Base-by-base conservation (phyloP, 345 rosid species). In the Theobroma cacao region DNA sequence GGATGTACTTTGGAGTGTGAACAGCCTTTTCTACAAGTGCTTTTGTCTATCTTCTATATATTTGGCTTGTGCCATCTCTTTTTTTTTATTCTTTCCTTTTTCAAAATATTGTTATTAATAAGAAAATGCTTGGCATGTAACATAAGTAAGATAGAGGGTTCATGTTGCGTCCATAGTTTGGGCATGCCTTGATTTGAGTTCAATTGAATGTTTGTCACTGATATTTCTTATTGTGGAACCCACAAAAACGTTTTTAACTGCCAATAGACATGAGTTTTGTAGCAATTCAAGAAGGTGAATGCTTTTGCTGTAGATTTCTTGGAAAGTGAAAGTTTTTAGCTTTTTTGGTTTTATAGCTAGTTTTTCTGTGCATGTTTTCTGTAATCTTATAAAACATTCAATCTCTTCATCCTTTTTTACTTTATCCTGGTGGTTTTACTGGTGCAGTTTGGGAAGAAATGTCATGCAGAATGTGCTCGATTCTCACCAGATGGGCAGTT, bases 401-500 rank as follows among this genome's bases (percentile, higher is more conserved):
- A 63, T 53, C 20, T 28, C 15, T 50, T 79, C 22, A 22, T 58
- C 5, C 18, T n/a, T 67, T 69, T 17, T 18, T 68, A 30, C 13
- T 65, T 56, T 14, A 14, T 12, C 63, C 34, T 61, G 64, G 22
- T 36, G 50, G 34, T 82, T 41, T 78, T 69, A 34, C 31, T 77
- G 73, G 43, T 90, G 85, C 90, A 96, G 97, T 96, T 96, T 88
- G 99, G 97, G 75, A 85, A 92, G 65, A 96, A 94, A 86, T 94
- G 93, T 81, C 97, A 94, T 80, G 98, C 97, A n/a, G 99, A 96
- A 88, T 91, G 92, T 74, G 94, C 98, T 76, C 84, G 91, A 76
- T 94, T 96, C 83, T 96, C 99, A 63, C 98, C 97, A 68, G 99
- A 96, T 82, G 99, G 99, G 67, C 99, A 96, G 80, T 96, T 92